phyloP scores from a whole-genome alignment of 805 yeast species.

The Saccharomycopsis microspora region DNA sequence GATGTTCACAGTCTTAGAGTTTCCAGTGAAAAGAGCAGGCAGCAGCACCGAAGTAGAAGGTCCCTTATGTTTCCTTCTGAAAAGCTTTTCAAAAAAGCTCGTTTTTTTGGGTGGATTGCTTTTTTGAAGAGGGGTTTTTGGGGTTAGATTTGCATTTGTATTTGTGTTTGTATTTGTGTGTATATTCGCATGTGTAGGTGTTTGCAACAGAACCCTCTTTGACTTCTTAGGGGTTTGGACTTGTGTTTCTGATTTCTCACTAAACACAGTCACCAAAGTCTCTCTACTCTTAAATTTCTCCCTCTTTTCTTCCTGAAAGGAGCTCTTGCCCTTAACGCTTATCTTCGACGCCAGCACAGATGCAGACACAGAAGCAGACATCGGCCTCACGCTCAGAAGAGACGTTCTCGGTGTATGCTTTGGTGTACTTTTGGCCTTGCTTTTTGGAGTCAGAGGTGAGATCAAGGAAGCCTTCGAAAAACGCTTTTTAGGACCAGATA shows the following conservation, averaged over 20 bases:
- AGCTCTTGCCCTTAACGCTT: neutral
- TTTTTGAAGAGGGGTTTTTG: neutral
- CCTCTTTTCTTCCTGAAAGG: neutral
- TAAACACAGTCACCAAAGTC: slow-evolving; percentile 9
- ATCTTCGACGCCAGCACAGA: no score
- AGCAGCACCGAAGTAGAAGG: neutral
- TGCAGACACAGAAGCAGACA: no score
- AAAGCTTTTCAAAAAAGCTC: slow-evolving; percentile 14
- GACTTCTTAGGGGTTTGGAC: neutral
- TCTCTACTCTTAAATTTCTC: slow-evolving; percentile 5
- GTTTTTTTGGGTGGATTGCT: slow-evolving; percentile 5
- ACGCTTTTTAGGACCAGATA: no score
- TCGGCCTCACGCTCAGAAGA: no score
- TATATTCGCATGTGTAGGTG: neutral
- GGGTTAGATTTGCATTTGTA: neutral
- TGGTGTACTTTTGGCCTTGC: no score
- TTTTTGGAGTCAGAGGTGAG: no score
- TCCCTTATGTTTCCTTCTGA: slow-evolving; percentile 14
- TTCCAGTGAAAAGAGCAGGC: neutral
- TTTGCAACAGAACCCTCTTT: neutral
- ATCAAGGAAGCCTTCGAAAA: no score
- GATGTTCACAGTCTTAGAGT: no score
- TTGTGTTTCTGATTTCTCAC: neutral
- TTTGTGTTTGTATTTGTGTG: neutral
- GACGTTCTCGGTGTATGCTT: no score